Evolutionary conservation across 2,329 filamentous ascomycete genomes (phyloP).

Genomic region (Clarireedia homoeocarpa): DNA sequence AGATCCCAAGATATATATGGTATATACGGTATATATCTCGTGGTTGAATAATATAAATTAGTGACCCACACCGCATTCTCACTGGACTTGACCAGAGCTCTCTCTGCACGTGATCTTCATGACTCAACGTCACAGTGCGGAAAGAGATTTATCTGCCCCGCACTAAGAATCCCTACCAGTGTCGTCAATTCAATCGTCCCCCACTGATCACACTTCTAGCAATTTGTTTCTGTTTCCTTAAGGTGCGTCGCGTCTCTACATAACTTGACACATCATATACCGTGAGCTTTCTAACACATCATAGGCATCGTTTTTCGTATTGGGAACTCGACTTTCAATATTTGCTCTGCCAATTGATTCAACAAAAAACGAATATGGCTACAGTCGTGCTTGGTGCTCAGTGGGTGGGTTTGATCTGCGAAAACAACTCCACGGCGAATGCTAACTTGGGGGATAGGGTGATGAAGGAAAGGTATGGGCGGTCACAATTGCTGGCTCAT

Average conservation of each 20-base stretch:
- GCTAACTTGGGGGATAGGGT: conserved; percentile 3
- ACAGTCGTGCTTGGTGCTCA: conserved; percentile 48
- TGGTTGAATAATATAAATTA: too few relatives aligned
- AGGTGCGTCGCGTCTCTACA: conserved; percentile 10
- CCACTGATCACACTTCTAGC: too few relatives aligned
- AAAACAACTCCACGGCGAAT: neutral
- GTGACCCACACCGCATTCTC: too few relatives aligned
- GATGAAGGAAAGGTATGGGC: conserved; percentile 9
- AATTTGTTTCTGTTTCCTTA: conserved; percentile 4
- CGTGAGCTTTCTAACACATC: conserved; percentile 8
- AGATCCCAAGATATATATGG: too few relatives aligned
- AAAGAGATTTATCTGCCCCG: neutral
- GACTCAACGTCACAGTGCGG: neutral
- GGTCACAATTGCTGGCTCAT: neutral
- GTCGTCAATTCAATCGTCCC: neutral
- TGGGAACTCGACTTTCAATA: neutral
- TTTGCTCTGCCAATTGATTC: neutral
- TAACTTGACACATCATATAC: conserved; percentile 3
- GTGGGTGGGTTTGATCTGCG: conserved; percentile 40
- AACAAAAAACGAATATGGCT: conserved; percentile 25
- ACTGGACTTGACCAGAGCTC: too few relatives aligned
- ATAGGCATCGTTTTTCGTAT: neutral
- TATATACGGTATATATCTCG: too few relatives aligned
- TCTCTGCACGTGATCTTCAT: neutral
- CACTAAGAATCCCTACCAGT: neutral